Evolutionary conservation across 805 yeast species (phyloP).

Genomic region (Wickerhamiella hasegawae): DNA sequence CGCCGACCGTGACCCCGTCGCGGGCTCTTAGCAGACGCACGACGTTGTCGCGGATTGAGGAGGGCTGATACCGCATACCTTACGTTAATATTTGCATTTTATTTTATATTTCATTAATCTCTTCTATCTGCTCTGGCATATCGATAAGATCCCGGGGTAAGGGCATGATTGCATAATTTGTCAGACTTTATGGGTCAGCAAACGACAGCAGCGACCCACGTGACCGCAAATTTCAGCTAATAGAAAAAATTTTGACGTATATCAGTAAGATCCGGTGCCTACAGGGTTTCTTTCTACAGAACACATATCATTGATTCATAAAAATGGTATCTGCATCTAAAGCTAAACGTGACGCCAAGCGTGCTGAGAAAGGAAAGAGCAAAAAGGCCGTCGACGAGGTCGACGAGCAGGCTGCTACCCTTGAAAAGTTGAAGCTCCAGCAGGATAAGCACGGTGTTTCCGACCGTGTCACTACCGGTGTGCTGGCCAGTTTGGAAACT

Average conservation of each 20-base stretch:
- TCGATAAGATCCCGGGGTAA: too few relatives aligned
- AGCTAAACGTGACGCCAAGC: conserved; percentile 97
- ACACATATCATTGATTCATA: too few relatives aligned
- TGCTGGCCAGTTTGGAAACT: conserved; percentile 70
- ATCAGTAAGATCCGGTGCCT: too few relatives aligned
- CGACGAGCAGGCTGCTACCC: conserved; percentile 41
- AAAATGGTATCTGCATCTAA: conserved; percentile 61
- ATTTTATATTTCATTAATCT: too few relatives aligned
- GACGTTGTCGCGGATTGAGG: background rate
- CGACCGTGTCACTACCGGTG: conserved; percentile 97
- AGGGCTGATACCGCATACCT: background rate
- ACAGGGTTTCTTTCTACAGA: too few relatives aligned
- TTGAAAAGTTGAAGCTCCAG: conserved; percentile 79
- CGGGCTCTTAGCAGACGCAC: background rate
- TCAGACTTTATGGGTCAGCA: too few relatives aligned
- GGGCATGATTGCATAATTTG: too few relatives aligned
- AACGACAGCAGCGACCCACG: too few relatives aligned
- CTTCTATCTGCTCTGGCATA: too few relatives aligned
- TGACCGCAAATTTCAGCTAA: too few relatives aligned
- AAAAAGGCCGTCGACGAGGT: conserved; percentile 40
- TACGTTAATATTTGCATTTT: too few relatives aligned
- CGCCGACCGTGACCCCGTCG: background rate
- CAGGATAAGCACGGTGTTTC: conserved; percentile 87
- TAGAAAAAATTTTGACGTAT: too few relatives aligned
- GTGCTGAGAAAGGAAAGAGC: conserved; percentile 65